These are phyloP conservation scores for Solanum piurae DNA, from an alignment of 257 asterid species.

Conservation along the genomic window DNA sequence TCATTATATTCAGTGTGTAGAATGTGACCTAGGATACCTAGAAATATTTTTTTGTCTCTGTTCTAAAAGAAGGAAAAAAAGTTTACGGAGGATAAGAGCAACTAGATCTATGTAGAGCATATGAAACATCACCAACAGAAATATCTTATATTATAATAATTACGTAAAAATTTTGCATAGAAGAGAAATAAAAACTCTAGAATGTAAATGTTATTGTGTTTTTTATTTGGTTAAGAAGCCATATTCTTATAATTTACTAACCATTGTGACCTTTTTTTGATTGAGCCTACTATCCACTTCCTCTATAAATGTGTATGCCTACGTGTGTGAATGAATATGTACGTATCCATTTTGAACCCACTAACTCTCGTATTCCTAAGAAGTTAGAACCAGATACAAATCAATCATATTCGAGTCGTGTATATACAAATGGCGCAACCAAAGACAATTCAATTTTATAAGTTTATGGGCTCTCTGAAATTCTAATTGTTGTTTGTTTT, in stretches of 20 bases:
- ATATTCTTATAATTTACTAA: not conserved
- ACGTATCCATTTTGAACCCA: not conserved
- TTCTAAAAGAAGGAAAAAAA: not conserved
- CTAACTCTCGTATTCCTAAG: not conserved
- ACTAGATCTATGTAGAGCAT: not conserved
- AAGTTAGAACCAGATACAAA: not conserved
- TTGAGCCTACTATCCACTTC: not conserved
- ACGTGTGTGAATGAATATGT: not conserved
- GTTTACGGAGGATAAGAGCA: not conserved
- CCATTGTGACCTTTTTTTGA: not conserved
- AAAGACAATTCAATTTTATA: not conserved
- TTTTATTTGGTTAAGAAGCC: not conserved
- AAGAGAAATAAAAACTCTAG: not conserved
- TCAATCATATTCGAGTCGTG: not conserved
- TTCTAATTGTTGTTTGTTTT: no score
- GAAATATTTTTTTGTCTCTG: not conserved
- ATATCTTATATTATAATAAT: not conserved
- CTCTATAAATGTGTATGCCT: not conserved
- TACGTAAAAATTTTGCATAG: not conserved
- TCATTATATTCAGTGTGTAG: not conserved
- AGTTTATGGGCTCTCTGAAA: not conserved
- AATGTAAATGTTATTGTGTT: not conserved
- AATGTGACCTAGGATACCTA: not conserved
- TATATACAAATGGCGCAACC: not conserved
- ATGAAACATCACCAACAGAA: not conserved